phyloP scores from a whole-genome alignment of 2,329 filamentous ascomycete species.

The Orbilia ellipsospora region DNA sequence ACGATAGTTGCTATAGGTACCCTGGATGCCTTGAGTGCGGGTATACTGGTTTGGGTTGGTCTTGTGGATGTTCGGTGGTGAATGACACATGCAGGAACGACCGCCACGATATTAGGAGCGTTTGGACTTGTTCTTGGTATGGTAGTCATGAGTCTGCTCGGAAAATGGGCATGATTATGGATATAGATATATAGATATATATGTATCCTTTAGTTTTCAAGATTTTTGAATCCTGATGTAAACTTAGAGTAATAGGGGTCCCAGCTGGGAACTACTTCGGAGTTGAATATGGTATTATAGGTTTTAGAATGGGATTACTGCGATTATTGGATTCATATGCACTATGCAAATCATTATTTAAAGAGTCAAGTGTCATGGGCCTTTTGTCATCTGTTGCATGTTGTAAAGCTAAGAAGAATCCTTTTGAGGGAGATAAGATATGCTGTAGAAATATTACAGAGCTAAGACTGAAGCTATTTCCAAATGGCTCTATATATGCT shows the following conservation, averaged over 20 bases:
- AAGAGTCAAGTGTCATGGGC: no score
- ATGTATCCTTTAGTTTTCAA: background rate
- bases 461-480: background rate
- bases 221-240: background rate
- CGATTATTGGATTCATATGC: no score
- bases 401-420: no score
- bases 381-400: no score
- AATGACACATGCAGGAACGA: conserved; percentile 61
- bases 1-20: conserved; percentile 79
- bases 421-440: no score
- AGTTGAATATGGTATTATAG: no score
- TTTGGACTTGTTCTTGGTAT: conserved; percentile 72
- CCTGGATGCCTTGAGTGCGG: conserved; percentile 77
- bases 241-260: no score
- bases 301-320: no score
- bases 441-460: no score
- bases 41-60: conserved; percentile 82
- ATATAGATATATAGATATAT: no score
- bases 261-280: no score
- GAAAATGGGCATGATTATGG: conserved; percentile 75
- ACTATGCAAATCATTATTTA: no score
- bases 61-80: conserved; percentile 71
- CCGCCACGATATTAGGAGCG: conserved; percentile 67
- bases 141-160: conserved; percentile 76
- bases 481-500: background rate